These are phyloP conservation scores for Scenedesmus sp. DNA, from an alignment of 163 green algal genomes.

Conservation along the genomic window DNA sequence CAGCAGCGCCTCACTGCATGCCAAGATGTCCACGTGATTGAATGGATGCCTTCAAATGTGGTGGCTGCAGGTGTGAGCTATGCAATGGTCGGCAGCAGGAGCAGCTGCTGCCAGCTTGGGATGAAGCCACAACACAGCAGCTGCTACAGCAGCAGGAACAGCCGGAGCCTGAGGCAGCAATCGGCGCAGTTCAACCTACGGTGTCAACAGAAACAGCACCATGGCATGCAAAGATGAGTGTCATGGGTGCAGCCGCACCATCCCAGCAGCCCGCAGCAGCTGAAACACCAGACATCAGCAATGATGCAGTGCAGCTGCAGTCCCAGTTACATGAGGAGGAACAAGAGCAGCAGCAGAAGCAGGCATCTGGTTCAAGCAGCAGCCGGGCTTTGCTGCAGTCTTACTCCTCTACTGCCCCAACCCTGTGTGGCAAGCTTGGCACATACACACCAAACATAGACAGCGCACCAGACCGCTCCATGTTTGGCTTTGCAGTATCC, in stretches of 20 bases:
- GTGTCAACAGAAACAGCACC: background rate
- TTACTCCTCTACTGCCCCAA: background rate
- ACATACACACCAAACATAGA: constrained; percentile 24
- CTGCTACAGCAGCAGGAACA: constrained; percentile 10
- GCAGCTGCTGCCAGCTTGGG: background rate
- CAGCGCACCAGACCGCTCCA: constrained; percentile 8
- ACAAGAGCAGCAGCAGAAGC: background rate
- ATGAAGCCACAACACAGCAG: too few relatives aligned
- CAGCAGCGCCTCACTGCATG: too few relatives aligned
- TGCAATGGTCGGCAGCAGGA: background rate
- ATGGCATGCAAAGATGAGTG: background rate
- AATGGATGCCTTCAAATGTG: background rate
- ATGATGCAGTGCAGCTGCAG: background rate
- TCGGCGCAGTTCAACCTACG: background rate
- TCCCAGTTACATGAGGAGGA: background rate
- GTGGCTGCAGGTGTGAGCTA: background rate
- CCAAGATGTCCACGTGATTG: background rate
- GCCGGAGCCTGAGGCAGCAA: background rate
- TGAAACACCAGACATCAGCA: background rate
- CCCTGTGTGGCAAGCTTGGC: constrained; percentile 21
- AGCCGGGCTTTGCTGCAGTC: background rate
- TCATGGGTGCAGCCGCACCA: background rate
- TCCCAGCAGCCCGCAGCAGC: background rate
- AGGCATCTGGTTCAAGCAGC: background rate
- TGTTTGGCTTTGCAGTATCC: constrained; percentile 15